Conservation (phyloP, 371 early-diverging fungal species). For the Mucor velutinosus region DNA sequence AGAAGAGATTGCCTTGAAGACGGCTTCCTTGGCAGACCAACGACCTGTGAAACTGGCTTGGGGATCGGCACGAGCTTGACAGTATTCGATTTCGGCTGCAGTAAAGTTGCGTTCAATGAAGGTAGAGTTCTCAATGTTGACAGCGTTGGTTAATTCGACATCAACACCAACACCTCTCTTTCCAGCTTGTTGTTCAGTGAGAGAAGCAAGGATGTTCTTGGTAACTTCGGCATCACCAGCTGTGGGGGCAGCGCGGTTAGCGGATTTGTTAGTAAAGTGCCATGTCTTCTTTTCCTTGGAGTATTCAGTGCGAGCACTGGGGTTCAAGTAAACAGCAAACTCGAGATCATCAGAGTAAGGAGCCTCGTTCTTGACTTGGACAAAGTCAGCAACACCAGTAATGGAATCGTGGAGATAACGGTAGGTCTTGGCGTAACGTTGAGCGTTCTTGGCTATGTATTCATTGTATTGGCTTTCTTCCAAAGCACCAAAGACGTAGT, state of each 20-base stretch:
- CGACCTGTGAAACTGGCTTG: conserved; percentile 91
- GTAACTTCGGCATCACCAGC: conserved; percentile 63
- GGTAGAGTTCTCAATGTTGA: conserved; percentile 80
- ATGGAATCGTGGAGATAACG: conserved; percentile 94
- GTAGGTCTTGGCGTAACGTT: conserved; percentile 84
- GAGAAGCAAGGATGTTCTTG: conserved; percentile 60
- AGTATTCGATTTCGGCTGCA: conserved; percentile 78
- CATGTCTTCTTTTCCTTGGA: conserved; percentile 77
- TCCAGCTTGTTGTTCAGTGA: conserved; percentile 59
- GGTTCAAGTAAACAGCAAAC: conserved; percentile 88
- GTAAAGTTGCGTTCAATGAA: conserved; percentile 96
- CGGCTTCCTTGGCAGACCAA: conserved; percentile 97
- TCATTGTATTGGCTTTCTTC: conserved; percentile 71
- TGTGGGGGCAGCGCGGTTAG: conserved; percentile 32
- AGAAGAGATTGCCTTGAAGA: conserved; percentile 91
- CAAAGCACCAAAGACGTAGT: conserved; percentile 85
- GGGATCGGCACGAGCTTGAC: conserved; percentile 74
- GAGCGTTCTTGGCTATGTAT: conserved; percentile 73
- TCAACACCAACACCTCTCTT: conserved; percentile 89
- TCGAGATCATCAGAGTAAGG: conserved; percentile 92
- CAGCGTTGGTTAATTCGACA: conserved; percentile 83
- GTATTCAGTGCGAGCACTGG: conserved; percentile 85
- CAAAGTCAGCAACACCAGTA: conserved; percentile 82
- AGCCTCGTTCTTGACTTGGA: conserved; percentile 87
- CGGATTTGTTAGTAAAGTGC: conserved; percentile 66